Conservation (phyloP, 768 basidiomycete species). For the Trametes elegans region DNA sequence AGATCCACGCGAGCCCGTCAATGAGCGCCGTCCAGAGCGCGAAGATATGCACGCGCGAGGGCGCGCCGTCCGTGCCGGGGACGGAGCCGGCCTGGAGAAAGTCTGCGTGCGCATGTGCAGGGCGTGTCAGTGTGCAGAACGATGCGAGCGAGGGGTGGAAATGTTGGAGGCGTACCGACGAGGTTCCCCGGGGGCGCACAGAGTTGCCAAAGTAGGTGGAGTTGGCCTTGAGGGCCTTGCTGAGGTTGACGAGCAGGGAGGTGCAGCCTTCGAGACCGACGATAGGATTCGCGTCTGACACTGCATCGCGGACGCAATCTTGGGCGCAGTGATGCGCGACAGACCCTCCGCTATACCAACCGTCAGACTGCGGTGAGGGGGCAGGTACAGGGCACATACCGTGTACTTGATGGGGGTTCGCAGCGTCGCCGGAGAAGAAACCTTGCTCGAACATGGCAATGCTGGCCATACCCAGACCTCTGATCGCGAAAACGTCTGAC, state of each 20-base stretch:
- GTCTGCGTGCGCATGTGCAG: conserved; percentile 39
- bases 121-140: not conserved
- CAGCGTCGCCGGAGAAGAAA: conserved; percentile 67
- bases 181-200: conserved; percentile 81
- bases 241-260: conserved; percentile 69
- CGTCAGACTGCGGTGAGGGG: not conserved
- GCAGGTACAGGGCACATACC: conserved; percentile 44
- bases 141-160: not conserved
- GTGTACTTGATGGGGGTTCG: conserved; percentile 73
- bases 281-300: conserved; percentile 75
- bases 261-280: conserved; percentile 88
- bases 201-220: conserved; percentile 70
- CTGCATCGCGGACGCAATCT: conserved; percentile 76
- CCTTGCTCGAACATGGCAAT: conserved; percentile 86
- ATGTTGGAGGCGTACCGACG: conserved; percentile 50
- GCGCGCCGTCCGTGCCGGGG: conserved; percentile 34
- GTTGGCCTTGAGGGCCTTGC: conserved; percentile 62
- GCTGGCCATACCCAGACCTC: conserved; percentile 87
- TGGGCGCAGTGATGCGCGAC: conserved; percentile 55
- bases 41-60: conserved; percentile 65
- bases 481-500: conserved; percentile 56
- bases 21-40: no score
- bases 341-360: conserved; percentile 62
- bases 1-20: no score
- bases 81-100: conserved; percentile 62